Conservation (phyloP, 805 yeast genomes). For the Lipomyces yamadae region DNA sequence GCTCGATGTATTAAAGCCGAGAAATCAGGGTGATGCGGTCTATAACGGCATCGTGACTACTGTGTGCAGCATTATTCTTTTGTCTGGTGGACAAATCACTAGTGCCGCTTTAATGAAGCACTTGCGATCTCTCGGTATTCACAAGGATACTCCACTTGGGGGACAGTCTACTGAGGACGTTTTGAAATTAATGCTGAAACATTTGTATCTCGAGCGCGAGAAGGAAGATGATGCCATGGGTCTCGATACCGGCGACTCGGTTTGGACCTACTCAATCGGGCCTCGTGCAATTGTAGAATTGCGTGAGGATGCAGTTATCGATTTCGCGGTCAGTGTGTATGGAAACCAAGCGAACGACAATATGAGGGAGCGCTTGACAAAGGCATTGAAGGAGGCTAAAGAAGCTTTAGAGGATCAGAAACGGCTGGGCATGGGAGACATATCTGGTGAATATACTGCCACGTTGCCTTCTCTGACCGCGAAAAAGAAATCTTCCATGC, state of each 20-base stretch:
- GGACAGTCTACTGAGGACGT: constrained; percentile 26
- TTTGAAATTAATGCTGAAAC: constrained; percentile 22
- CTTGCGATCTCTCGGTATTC: constrained; percentile 24
- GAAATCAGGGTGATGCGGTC: constrained; percentile 18
- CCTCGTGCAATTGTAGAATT: constrained; percentile 33
- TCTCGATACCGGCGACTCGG: constrained; percentile 18
- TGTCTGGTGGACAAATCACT: constrained; percentile 24
- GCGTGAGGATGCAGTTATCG: constrained; percentile 21
- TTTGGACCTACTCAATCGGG: constrained; percentile 29
- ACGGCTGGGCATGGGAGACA: background rate
- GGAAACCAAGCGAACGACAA: constrained; percentile 23
- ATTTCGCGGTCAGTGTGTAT: constrained; percentile 24
- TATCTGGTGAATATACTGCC: background rate
- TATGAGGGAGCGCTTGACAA: constrained; percentile 16
- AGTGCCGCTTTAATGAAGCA: constrained; percentile 24
- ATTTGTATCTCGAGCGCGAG: constrained; percentile 30
- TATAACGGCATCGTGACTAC: constrained; percentile 22
- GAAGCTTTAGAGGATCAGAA: constrained; percentile 7
- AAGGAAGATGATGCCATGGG: constrained; percentile 22
- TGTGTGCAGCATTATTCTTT: constrained; percentile 21
- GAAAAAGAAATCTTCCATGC: constrained; percentile 3
- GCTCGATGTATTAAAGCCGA: constrained; percentile 17
- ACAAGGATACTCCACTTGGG: constrained; percentile 23
- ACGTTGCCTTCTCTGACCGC: constrained; percentile 12
- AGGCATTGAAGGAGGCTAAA: constrained; percentile 23